phyloP scores from a whole-genome alignment of 148 eudicot species.

The Arbutus unedo region DNA sequence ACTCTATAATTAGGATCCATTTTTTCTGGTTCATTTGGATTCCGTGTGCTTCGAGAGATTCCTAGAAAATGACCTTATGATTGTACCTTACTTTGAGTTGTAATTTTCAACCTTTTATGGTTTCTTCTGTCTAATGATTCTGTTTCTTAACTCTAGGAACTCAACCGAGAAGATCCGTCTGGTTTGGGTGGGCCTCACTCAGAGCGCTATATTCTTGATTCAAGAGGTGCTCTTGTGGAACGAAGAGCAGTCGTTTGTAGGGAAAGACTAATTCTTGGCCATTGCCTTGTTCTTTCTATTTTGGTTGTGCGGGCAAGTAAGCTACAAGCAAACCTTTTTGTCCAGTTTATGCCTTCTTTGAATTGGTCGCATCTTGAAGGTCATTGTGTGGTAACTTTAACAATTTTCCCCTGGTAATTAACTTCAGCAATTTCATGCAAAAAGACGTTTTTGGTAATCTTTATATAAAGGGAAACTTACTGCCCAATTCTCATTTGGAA shows the following conservation, averaged over 20 bases:
- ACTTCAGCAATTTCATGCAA: background rate
- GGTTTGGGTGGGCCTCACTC: constrained; percentile 87
- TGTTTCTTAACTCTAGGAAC: constrained; percentile 55
- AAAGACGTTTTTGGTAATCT: background rate
- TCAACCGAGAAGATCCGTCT: constrained; percentile 84
- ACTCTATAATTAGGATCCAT: no score
- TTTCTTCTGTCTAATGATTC: constrained; percentile 6
- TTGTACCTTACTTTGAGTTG: background rate
- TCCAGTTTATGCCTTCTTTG: constrained; percentile 9
- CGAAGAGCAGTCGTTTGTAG: constrained; percentile 83
- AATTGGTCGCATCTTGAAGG: constrained; percentile 13
- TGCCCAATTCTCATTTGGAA: background rate
- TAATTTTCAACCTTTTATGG: background rate
- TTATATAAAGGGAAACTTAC: background rate
- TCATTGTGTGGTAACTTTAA: background rate
- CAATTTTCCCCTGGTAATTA: background rate
- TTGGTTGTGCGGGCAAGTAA: constrained; percentile 88
- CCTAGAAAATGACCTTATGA: background rate
- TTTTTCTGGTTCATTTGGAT: background rate
- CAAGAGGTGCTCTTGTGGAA: constrained; percentile 91
- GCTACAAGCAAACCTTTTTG: constrained; percentile 19
- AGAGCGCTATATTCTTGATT: constrained; percentile 73
- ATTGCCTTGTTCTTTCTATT: constrained; percentile 89
- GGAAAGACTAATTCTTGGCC: constrained; percentile 89
- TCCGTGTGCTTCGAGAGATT: background rate